Evolutionary conservation across 108 stramenopile genomes (phyloP).

Genomic region (Schizochytrium sp.): DNA sequence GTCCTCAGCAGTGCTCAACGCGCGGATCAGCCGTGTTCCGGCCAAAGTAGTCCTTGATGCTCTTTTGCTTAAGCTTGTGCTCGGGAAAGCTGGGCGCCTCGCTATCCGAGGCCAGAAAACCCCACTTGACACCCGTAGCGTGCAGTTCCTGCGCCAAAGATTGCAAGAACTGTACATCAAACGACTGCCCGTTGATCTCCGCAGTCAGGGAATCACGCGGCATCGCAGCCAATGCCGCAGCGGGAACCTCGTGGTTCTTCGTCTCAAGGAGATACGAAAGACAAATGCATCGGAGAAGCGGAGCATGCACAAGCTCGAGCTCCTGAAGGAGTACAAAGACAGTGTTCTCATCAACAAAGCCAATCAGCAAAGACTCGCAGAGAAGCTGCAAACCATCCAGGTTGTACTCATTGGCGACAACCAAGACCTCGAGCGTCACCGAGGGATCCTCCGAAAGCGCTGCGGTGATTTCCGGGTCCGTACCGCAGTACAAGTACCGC

Average conservation of each 20-base stretch:
- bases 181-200: too few species aligned
- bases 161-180: too few species aligned
- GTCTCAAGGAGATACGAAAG: not conserved
- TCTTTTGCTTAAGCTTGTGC: too few species aligned
- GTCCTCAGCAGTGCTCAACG: too few species aligned
- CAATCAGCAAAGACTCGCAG: not conserved
- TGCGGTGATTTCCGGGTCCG: not conserved
- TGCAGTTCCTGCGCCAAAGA: too few species aligned
- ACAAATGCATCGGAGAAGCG: not conserved
- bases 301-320: constrained; percentile 2
- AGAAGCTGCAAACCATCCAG: not conserved
- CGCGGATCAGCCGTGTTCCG: too few species aligned
- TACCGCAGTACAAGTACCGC: constrained; percentile 5
- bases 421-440: not conserved
- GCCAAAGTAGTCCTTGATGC: too few species aligned
- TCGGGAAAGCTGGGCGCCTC: too few species aligned
- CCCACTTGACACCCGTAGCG: too few species aligned
- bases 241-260: not conserved
- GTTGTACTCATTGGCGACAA: not conserved
- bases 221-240: too few species aligned
- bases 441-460: not conserved
- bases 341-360: not conserved
- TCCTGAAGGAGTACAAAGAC: not conserved
- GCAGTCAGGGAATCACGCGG: too few species aligned
- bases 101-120: too few species aligned